phyloP scores from a whole-genome alignment of 1,284 basidiomycete species.

The Microbotryum scabiosae region DNA sequence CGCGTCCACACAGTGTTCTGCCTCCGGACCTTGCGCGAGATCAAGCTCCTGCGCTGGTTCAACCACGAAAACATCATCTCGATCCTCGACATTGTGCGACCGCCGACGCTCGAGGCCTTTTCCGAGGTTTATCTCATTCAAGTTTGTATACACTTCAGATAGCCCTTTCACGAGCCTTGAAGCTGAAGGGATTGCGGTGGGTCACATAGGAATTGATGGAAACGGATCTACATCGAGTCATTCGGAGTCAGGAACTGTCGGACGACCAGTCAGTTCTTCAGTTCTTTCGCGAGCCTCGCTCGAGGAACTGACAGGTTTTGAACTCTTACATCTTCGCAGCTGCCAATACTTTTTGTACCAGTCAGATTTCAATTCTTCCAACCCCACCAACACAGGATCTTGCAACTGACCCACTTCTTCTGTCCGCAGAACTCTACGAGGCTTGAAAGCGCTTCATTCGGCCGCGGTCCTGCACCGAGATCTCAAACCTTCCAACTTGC shows the following conservation, averaged over 20 bases:
- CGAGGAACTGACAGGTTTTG: constrained; percentile 1
- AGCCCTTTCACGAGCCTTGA: not conserved
- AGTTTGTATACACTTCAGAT: constrained; percentile 28
- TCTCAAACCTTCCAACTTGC: constrained; percentile 87
- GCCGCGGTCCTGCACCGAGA: constrained; percentile 86
- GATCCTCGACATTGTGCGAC: constrained; percentile 89
- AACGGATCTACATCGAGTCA: constrained; percentile 78
- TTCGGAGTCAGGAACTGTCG: constrained; percentile 70
- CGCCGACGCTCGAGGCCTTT: constrained; percentile 77
- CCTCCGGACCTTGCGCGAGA: constrained; percentile 72
- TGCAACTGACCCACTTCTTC: constrained; percentile 1
- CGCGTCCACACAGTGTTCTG: constrained; percentile 47
- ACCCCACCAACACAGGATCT: no score
- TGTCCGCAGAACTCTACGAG: constrained; percentile 59
- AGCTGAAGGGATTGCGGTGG: not conserved
- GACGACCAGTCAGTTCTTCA: constrained; percentile 63
- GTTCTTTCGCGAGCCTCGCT: not conserved
- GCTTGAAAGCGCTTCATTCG: constrained; percentile 85
- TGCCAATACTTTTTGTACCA: constrained; percentile 42
- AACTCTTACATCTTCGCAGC: constrained; percentile 2
- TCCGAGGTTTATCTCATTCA: constrained; percentile 81
- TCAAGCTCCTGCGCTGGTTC: constrained; percentile 85
- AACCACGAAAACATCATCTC: constrained; percentile 95
- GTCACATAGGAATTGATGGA: constrained; percentile 40
- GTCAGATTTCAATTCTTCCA: no score